Base-by-base conservation (phyloP, 192 early-diverging fungal genomes). In the Spinellus fusiger region DNA sequence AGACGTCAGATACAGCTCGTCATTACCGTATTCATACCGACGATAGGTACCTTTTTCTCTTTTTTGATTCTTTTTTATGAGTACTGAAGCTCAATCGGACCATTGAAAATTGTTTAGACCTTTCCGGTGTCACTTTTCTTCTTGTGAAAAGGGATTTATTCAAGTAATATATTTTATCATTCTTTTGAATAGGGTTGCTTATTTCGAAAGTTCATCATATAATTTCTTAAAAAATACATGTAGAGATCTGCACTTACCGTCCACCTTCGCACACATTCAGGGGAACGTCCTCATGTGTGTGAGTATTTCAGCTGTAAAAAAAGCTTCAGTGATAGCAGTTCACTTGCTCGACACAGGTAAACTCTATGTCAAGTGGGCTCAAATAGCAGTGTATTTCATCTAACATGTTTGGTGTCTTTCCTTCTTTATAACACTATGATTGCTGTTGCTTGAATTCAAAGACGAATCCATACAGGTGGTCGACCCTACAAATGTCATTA, bases 11-110 rank as follows among this genome's bases (percentile, higher is more conserved):
- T 63, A 75, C 89, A 18, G 83, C 82, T 31, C 80, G 89, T 28
- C 89, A 91, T 77, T 74, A 71, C 26, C 77, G 89, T 46, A 88
- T 91, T 67, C 89, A 91, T 69, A 86, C 84, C n/a, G 84, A 86
- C 59, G 87, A 89, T 52, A 80, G 84, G 80, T 75, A 65, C 4
- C 13, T 44, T 9, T 37, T 37, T 9, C 6, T 9, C 6, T 37
- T 37, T 37, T 13, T 9, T 37, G 35, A 37, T n/a, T n/a, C n/a
- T n/a, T n/a, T n/a, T n/a, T n/a, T 37, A 37, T 37, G 35, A 37
- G 7, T 37, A 37, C 13, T 5, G 5, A 37, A 23, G 13, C 13
- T 37, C 35, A 37, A 9, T 9, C 35, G 35, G 5, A 37, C n/a
- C n/a, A n/a, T n/a, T n/a, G n/a, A n/a, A n/a, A n/a, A n/a, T n/a